Evolutionary conservation across 1,284 basidiomycete species (phyloP), one percentile per base, ranked within the genome.

Genomic region (Ganoderma multipileum): DNA sequence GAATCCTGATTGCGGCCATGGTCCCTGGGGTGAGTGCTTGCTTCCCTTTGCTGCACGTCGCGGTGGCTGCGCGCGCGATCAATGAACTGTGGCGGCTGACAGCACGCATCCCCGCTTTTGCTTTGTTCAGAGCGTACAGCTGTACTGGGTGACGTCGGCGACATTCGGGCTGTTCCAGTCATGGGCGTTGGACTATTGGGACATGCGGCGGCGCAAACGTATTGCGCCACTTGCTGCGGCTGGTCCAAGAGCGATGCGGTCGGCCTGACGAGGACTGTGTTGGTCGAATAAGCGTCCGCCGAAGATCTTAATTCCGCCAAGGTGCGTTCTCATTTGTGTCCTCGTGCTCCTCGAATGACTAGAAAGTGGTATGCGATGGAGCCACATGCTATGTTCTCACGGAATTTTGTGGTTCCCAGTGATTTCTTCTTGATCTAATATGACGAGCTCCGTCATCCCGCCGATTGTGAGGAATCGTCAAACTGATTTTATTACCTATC

Each of bases 131-230:
- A 88, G 91, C 61, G 85, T 97, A 23, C 84, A 91, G 58, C 75
- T 96, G 23, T 96, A 95, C 77, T 97, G 95, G 95, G 83, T 93
- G 3, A 90, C 93, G 6, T 96, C 94, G 8, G 92, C 95, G 30
- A 79, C 87, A 23, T 94, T 93, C 76, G 95, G 95, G 44, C 81
- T 97, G 28, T 69, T 91, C 20, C 94, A 96, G 77, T 92, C 93
- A 8, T 91, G 91, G 85, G 72, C 86, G n/a, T 84, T 96, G 68
- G 90, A 93, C 65, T 91, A 84, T 80, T 85, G 84, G 81, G 86
- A 89, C 68, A 77, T 82, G 62, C 83, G 82, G 61, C 81, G 88
- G 81, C 83, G 76, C 75, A 79, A 68, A 74, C 73, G 42, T 18
- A 42, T 66, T 30, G 52, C 39, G 44, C 58, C 39, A 26, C 23